phyloP scores from a whole-genome alignment of 306 rosid species.

The Lathyrus tuberosus region DNA sequence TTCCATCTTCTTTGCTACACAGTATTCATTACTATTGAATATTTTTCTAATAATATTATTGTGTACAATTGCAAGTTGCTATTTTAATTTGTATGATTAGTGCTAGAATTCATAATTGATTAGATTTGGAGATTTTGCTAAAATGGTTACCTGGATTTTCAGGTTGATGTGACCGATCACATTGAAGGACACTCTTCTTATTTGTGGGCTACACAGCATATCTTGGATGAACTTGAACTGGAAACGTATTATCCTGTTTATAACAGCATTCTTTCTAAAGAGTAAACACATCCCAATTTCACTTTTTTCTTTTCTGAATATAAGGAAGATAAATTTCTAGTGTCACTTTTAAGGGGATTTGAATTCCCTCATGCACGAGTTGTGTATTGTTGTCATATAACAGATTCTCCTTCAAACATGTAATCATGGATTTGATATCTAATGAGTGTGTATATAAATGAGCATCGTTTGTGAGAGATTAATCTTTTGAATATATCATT shows the following conservation, averaged over 20 bases:
- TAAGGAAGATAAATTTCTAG: slow-evolving; percentile 5
- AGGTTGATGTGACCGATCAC: slow-evolving; percentile 80
- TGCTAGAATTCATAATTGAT: slow-evolving; percentile 9
- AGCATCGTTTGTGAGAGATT: too few species aligned
- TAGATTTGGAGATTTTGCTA: slow-evolving; percentile 27
- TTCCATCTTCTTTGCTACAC: slow-evolving; percentile 1
- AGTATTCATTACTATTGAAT: background rate
- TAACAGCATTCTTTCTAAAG: slow-evolving; percentile 40
- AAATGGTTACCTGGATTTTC: slow-evolving; percentile 35
- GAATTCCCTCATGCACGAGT: background rate
- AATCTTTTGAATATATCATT: too few species aligned
- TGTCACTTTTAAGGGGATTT: background rate
- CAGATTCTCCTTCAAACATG: background rate
- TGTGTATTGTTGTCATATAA: background rate
- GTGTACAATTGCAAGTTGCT: slow-evolving; percentile 12
- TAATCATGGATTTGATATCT: background rate
- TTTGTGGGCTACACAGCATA: slow-evolving; percentile 71
- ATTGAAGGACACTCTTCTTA: slow-evolving; percentile 91
- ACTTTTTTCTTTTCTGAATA: slow-evolving; percentile 1
- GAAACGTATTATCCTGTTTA: slow-evolving; percentile 74
- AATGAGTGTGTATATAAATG: background rate
- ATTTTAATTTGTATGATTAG: slow-evolving; percentile 13
- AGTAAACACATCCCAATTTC: slow-evolving; percentile 14
- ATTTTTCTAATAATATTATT: background rate
- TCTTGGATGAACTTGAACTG: slow-evolving; percentile 72